phyloP scores from a whole-genome alignment of 1,284 basidiomycete species.

The Papiliotrema nemorosa region DNA sequence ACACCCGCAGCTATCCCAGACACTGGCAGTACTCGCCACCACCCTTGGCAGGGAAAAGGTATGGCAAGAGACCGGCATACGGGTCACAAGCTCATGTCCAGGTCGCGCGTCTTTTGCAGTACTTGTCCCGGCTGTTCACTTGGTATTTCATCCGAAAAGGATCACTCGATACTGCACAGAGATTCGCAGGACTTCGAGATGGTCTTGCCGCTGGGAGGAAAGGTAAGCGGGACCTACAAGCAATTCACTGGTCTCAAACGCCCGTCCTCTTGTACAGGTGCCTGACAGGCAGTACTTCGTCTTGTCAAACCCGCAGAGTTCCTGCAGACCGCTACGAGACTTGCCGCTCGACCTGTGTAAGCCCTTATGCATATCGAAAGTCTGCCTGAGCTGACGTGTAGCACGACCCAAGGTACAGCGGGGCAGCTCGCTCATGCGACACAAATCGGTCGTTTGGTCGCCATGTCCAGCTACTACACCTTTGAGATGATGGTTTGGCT shows the following conservation, averaged over 20 bases:
- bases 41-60: constrained; percentile 89
- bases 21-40: constrained; percentile 71
- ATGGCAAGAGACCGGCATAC: constrained; percentile 9
- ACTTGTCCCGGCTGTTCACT: constrained; percentile 83
- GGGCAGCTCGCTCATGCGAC: constrained; percentile 68
- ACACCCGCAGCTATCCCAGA: constrained; percentile 72
- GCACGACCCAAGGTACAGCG: constrained; percentile 44
- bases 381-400: constrained; percentile 4
- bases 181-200: constrained; percentile 74
- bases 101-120: constrained; percentile 89
- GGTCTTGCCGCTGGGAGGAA: constrained; percentile 76
- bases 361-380: constrained; percentile 5
- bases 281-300: constrained; percentile 67
- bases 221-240: constrained; percentile 61
- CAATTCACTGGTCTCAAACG: no score
- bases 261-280: no score
- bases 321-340: constrained; percentile 83
- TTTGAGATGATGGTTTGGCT: constrained; percentile 85
- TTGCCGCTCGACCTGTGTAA: constrained; percentile 55
- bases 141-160: constrained; percentile 71
- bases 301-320: constrained; percentile 93
- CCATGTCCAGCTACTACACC: constrained; percentile 84
- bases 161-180: constrained; percentile 61
- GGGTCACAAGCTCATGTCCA: constrained; percentile 37
- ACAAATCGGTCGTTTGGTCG: constrained; percentile 78